Percentiles rank a stretch among this genome's conserved stretches.
Conservation (phyloP, 352 stramenopile genomes). For the Pythium sp. region DNA sequence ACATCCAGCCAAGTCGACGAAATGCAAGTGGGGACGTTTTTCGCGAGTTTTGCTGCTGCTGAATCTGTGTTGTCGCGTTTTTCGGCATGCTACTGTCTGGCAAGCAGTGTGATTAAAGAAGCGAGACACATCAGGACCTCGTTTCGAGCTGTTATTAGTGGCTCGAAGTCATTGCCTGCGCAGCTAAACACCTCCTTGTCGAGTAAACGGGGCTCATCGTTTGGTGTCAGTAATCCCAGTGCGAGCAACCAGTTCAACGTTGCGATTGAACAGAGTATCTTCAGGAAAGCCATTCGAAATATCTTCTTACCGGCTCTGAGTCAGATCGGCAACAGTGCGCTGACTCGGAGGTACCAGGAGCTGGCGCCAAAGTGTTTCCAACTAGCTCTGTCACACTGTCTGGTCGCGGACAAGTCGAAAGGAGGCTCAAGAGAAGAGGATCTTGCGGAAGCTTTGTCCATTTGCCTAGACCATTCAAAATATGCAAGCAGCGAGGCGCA, state of each 20-base stretch:
- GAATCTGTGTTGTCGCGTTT: conserved; percentile 5
- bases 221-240: not conserved
- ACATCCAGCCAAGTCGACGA: conserved; percentile 11
- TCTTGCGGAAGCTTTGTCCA: conserved; percentile 40
- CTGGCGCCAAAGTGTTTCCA: conserved; percentile 29
- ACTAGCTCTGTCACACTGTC: conserved; percentile 18
- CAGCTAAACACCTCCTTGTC: not conserved
- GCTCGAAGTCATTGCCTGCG: not conserved
- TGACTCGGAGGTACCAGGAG: conserved; percentile 3
- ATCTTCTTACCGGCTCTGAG: conserved; percentile 1
- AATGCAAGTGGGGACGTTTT: conserved; percentile 20
- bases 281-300: conserved; percentile 8
- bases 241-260: conserved; percentile 1
- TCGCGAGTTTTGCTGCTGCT: conserved; percentile 22
- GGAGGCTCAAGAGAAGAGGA: conserved; percentile 21
- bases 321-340: not conserved
- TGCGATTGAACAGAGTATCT: conserved; percentile 14
- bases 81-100: not conserved
- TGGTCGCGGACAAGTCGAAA: conserved; percentile 18
- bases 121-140: conserved; percentile 2
- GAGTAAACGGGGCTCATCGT: not conserved
- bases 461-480: conserved; percentile 34
- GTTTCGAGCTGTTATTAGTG: conserved; percentile 3
- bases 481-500: conserved; percentile 15
- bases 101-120: conserved; percentile 6